Evolutionary conservation across 1,284 basidiomycete genomes (phyloP).

Genomic region (Mycosarcoma maydis): DNA sequence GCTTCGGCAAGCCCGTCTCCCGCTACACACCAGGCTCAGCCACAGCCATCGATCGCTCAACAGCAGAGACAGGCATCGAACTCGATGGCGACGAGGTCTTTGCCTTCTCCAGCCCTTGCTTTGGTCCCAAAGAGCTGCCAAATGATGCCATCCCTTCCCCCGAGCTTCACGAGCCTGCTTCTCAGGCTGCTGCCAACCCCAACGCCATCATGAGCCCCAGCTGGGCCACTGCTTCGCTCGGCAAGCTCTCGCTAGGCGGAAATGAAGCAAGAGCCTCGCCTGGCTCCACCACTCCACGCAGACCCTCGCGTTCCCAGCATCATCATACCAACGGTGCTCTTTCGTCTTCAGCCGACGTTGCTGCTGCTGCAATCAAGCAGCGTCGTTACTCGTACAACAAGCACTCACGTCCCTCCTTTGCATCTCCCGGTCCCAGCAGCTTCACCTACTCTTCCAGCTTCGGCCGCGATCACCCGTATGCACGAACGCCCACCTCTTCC

Average conservation of each 20-base stretch:
- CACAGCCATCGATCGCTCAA: conserved; percentile 17
- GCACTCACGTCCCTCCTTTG: conserved; percentile 31
- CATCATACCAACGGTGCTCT: conserved; percentile 26
- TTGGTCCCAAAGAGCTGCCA: conserved; percentile 50
- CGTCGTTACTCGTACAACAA: conserved; percentile 50
- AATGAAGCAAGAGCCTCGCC: conserved; percentile 39
- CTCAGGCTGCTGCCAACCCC: conserved; percentile 23
- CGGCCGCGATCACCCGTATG: conserved; percentile 50
- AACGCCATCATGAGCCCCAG: conserved; percentile 49
- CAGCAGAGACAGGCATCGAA: conserved; percentile 38
- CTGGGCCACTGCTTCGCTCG: conserved; percentile 53
- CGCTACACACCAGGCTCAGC: conserved; percentile 22
- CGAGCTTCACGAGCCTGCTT: conserved; percentile 37
- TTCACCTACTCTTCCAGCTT: conserved; percentile 47
- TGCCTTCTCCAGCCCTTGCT: conserved; percentile 59
- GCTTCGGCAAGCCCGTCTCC: conserved; percentile 38
- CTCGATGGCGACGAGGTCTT: conserved; percentile 57
- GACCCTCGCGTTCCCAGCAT: conserved; percentile 37
- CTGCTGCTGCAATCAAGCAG: conserved; percentile 48
- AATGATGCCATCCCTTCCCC: conserved; percentile 41
- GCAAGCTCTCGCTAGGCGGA: conserved; percentile 47
- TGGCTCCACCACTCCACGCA: conserved; percentile 15
- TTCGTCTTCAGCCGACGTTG: conserved; percentile 44
- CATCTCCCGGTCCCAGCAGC: conserved; percentile 38
- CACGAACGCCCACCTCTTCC: conserved; percentile 38